phyloP scores from a whole-genome alignment of 2,329 filamentous ascomycete species.

The Blastomyces emzantsi region DNA sequence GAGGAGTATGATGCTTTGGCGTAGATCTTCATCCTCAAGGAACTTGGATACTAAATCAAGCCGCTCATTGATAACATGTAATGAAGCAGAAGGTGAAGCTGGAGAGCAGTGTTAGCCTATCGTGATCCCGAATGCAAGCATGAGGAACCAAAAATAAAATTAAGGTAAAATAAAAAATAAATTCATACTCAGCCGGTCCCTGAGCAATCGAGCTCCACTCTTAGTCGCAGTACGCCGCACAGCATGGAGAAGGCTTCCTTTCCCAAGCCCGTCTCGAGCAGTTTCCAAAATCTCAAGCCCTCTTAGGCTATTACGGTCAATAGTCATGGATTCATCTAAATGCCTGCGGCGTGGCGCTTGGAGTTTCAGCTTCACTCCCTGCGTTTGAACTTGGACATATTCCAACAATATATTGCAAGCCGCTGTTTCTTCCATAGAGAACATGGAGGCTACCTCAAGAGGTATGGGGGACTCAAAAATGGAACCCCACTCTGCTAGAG shows the following conservation, averaged over 20 bases:
- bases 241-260: conserved; percentile 83
- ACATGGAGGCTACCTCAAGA: conserved; percentile 43
- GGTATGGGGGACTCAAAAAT: conserved; percentile 69
- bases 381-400: conserved; percentile 72
- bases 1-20: conserved; percentile 59
- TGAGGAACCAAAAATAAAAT: conserved; percentile 2
- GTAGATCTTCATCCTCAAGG: conserved; percentile 55
- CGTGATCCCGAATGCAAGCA: neutral
- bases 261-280: conserved; percentile 65
- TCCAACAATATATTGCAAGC: conserved; percentile 75
- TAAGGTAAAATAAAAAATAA: too few species aligned
- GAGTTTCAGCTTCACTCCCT: conserved; percentile 68
- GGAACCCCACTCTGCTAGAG: conserved; percentile 57
- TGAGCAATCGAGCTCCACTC: conserved; percentile 75
- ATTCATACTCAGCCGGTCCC: conserved; percentile 64
- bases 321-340: conserved; percentile 69
- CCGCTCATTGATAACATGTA: conserved; percentile 66
- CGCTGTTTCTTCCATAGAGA: conserved; percentile 59
- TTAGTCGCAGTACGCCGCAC: conserved; percentile 84
- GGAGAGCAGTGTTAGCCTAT: conserved; percentile 15
- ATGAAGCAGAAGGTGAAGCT: conserved; percentile 78
- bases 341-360: conserved; percentile 71
- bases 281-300: conserved; percentile 85
- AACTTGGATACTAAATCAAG: conserved; percentile 75
- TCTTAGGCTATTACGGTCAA: conserved; percentile 85